Percentiles rank a stretch among this genome's conserved stretches.
Conservation (phyloP, 2,329 filamentous ascomycete species). For the Cephalotrichum gorgonifer region DNA sequence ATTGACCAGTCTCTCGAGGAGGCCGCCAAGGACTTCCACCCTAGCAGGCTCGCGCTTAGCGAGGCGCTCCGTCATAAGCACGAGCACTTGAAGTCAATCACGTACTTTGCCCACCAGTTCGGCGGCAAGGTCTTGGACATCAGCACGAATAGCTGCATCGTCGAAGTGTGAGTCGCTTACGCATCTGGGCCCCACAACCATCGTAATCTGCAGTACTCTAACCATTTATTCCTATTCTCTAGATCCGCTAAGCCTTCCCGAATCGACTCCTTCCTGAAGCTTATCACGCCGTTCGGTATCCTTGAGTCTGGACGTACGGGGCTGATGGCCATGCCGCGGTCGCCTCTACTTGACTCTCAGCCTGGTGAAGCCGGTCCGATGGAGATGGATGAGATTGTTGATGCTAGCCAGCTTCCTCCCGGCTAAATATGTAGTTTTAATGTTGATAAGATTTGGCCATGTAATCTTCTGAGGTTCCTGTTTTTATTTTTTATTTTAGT, state of each 20-base stretch:
- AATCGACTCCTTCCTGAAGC: slow-evolving; percentile 96
- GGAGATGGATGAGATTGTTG: slow-evolving; percentile 90
- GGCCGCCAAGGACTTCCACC: slow-evolving; percentile 67
- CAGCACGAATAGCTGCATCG: slow-evolving; percentile 96
- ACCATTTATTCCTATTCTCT: slow-evolving; percentile 4
- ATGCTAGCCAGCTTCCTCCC: slow-evolving; percentile 85
- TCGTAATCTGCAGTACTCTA: slow-evolving; percentile 14
- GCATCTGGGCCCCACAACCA: background rate
- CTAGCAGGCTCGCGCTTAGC: slow-evolving; percentile 72
- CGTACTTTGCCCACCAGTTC: slow-evolving; percentile 94
- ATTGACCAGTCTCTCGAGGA: slow-evolving; percentile 30
- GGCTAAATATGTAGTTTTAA: slow-evolving; percentile 43
- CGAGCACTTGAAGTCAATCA: slow-evolving; percentile 92
- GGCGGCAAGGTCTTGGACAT: slow-evolving; percentile 97
- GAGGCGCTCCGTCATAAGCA: slow-evolving; percentile 94
- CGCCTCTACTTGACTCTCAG: slow-evolving; percentile 66
- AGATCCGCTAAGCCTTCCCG: slow-evolving; percentile 85
- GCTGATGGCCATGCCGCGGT: slow-evolving; percentile 91
- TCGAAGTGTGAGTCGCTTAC: slow-evolving; percentile 67
- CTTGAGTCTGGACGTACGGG: slow-evolving; percentile 92
- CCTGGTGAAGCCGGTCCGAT: slow-evolving; percentile 63
- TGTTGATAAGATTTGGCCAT: slow-evolving; percentile 6
- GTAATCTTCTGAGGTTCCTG: slow-evolving; percentile 3
- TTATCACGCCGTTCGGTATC: slow-evolving; percentile 89
- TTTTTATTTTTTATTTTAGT: slow-evolving; percentile 9